Percentiles rank a stretch among this genome's conserved stretches.
phyloP scores from a whole-genome alignment of 2,329 filamentous ascomycete genomes.

The Madurella mycetomatis region DNA sequence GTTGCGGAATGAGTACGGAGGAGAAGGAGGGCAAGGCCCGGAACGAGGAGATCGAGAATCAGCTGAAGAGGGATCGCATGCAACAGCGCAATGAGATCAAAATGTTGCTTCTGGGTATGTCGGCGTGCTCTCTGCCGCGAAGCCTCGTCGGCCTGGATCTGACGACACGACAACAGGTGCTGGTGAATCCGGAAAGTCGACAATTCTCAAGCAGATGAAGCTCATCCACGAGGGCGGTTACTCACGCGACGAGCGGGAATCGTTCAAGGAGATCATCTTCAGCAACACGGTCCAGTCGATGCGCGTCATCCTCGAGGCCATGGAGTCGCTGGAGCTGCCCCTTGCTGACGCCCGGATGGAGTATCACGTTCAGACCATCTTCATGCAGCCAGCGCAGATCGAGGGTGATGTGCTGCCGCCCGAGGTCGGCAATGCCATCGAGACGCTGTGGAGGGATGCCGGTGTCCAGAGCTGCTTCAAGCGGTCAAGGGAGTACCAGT shows the following conservation, averaged over 20 bases:
- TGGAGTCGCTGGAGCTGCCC: slow-evolving; percentile 69
- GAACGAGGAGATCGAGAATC: slow-evolving; percentile 99
- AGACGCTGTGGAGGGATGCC: slow-evolving; percentile 85
- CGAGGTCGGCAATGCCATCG: slow-evolving; percentile 89
- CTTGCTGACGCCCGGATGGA: slow-evolving; percentile 89
- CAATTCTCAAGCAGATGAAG: slow-evolving; percentile 97
- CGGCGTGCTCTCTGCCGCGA: slow-evolving; percentile 4
- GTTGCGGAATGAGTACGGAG: slow-evolving; percentile 99
- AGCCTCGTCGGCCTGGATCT: background rate
- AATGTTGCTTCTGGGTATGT: slow-evolving; percentile 95
- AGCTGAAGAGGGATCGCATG: slow-evolving; percentile 97
- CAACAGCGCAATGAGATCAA: slow-evolving; percentile 99
- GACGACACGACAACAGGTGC: slow-evolving; percentile 57
- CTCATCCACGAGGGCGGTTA: slow-evolving; percentile 99
- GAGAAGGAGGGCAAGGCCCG: slow-evolving; percentile 99
- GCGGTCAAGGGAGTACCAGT: slow-evolving; percentile 89
- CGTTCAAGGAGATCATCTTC: slow-evolving; percentile 68
- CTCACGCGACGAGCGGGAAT: slow-evolving; percentile 77
- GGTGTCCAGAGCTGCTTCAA: slow-evolving; percentile 95
- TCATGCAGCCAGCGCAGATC: slow-evolving; percentile 97
- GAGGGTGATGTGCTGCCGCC: slow-evolving; percentile 92
- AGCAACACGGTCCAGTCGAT: slow-evolving; percentile 67
- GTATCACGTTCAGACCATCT: slow-evolving; percentile 97
- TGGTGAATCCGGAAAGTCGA: slow-evolving; percentile 96
- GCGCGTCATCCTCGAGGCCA: slow-evolving; percentile 65